Evolutionary conservation across 2,329 filamentous ascomycete species (phyloP).

Genomic region (Lachnellula willkommii): DNA sequence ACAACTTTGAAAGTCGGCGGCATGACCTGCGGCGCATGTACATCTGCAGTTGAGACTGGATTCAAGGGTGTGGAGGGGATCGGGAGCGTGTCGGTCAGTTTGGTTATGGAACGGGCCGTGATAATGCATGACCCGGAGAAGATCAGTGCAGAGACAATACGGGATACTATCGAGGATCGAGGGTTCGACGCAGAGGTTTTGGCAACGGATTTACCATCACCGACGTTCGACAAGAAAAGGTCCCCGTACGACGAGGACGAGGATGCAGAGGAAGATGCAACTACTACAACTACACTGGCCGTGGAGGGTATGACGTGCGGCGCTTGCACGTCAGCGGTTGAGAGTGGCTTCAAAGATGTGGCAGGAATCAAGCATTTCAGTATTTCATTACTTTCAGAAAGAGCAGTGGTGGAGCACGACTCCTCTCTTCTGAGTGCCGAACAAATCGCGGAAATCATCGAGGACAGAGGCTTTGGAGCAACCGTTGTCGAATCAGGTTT

Average conservation of each 20-base stretch:
- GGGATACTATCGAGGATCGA: slow-evolving; percentile 83
- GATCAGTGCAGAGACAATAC: slow-evolving; percentile 69
- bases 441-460: slow-evolving; percentile 53
- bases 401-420: slow-evolving; percentile 82
- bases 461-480: slow-evolving; percentile 75
- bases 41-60: slow-evolving; percentile 87
- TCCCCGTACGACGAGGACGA: slow-evolving; percentile 33
- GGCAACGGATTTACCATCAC: slow-evolving; percentile 67
- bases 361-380: slow-evolving; percentile 69
- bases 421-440: slow-evolving; percentile 46
- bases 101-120: slow-evolving; percentile 95
- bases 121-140: slow-evolving; percentile 77
- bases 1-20: slow-evolving; percentile 88
- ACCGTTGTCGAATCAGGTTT: slow-evolving; percentile 67
- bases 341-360: slow-evolving; percentile 71
- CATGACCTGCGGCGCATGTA: slow-evolving; percentile 91
- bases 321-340: slow-evolving; percentile 80
- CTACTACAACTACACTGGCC: slow-evolving; percentile 67
- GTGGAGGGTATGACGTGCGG: slow-evolving; percentile 89
- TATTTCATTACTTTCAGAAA: slow-evolving; percentile 77
- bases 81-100: slow-evolving; percentile 80
- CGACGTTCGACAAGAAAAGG: slow-evolving; percentile 35
- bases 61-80: slow-evolving; percentile 79
- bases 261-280: slow-evolving; percentile 31
- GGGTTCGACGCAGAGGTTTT: slow-evolving; percentile 89